Base-by-base conservation (phyloP, 305 asterid species). In the Fraxinus floribunda region DNA sequence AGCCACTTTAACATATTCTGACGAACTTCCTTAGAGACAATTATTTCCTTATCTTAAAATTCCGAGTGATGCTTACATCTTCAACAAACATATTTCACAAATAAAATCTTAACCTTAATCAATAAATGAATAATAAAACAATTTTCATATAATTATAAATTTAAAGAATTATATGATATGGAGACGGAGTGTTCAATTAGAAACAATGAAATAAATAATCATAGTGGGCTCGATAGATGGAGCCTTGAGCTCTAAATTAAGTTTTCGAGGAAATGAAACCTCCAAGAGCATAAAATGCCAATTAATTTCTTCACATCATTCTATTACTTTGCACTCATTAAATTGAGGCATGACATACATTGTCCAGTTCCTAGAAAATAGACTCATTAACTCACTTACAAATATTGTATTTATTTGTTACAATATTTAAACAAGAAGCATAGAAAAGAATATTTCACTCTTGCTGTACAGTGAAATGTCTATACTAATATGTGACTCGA, bases 401-500 rank as follows among this genome's bases (percentile, higher is more conserved):
- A 16, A 52, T 16, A 52, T 16, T 16, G 3, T 49, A 52, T 52
- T 16, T 16, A 52, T 52, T 52, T 16, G 62, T 4, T 52, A 52
- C 62, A 52, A 52, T 16, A 16, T 16, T 52, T 52, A 16, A 52
- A 52, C 22, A 52, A 52, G 62, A 52, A 52, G 62, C 62, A 52
- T 16, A 16, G 62, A 52, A 49, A 52, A 52, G 22, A 52, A 52
- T 52, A 52, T 52, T 52, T 7, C 8, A 52, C 8, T 52, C 22
- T 52, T 52, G 22, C 62, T 52, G 62, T 82, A 85, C 88, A 71
- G 80, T 86, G 60, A 38, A 68, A 71, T 41, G 15, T 76, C 79
- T 22, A 30, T 76, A 36, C 46, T 24, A 62, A 81, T 75, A 75
- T 38, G 38, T 38, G 75, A 36, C 41, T 16, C 49, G 74, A 24